Evolutionary conservation across 768 basidiomycete species (phyloP).

Genomic region (Basidioascus undulatus): DNA sequence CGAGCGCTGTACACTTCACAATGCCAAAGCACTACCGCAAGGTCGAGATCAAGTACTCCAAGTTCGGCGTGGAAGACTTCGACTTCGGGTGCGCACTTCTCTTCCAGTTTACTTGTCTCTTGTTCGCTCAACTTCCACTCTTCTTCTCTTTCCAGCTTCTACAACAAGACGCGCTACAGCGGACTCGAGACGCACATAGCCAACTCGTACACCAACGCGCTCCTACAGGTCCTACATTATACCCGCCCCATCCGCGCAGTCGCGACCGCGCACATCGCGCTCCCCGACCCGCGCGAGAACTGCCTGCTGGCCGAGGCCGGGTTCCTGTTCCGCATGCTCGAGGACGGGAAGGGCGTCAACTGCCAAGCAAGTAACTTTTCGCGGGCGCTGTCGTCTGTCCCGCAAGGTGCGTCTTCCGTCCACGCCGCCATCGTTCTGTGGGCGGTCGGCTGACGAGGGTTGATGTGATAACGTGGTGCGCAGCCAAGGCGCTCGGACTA

Average conservation of each 20-base stretch:
- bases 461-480: neutral
- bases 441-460: neutral
- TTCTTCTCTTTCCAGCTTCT: slow-evolving; percentile 33
- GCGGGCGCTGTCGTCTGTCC: slow-evolving; percentile 66
- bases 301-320: slow-evolving; percentile 88
- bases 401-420: slow-evolving; percentile 39
- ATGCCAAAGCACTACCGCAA: slow-evolving; percentile 64
- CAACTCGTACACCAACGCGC: slow-evolving; percentile 84
- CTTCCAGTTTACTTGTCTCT: neutral
- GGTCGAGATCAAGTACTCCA: slow-evolving; percentile 94
- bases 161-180: slow-evolving; percentile 71
- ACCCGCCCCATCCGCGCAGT: slow-evolving; percentile 45
- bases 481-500: slow-evolving; percentile 52
- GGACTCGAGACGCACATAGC: slow-evolving; percentile 91
- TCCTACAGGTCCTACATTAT: slow-evolving; percentile 80
- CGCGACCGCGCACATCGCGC: slow-evolving; percentile 78
- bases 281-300: slow-evolving; percentile 67
- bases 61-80: slow-evolving; percentile 96
- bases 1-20: too few species aligned
- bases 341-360: slow-evolving; percentile 78
- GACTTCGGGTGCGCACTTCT: slow-evolving; percentile 51
- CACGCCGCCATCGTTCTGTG: neutral
- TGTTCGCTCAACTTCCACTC: neutral
- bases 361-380: slow-evolving; percentile 96
- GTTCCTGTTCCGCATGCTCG: slow-evolving; percentile 81